A percentile compares a stretch with the other conserved stretches of the same genome.
Evolutionary conservation across 495 filamentous ascomycete species (phyloP).

Genomic region (Penicillium odoratum): DNA sequence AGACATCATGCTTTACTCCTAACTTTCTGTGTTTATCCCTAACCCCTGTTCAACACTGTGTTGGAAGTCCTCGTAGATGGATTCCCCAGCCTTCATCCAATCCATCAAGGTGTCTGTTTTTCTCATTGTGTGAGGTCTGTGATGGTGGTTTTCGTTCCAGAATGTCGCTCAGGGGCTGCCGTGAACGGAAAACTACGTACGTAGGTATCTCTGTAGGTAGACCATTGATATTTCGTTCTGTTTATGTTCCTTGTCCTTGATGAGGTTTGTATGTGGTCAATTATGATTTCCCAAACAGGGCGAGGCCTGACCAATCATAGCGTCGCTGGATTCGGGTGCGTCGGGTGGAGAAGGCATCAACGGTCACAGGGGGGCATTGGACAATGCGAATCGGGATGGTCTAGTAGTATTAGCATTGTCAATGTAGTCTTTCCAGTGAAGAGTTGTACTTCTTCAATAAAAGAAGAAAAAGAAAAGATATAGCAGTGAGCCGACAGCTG

Average conservation of each 20-base stretch:
- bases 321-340: slow-evolving; percentile 8
- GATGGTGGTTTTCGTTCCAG: no score
- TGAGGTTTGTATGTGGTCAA: not conserved
- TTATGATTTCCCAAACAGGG: not conserved
- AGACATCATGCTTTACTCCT: no score
- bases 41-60: no score
- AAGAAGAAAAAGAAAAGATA: not conserved
- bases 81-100: no score
- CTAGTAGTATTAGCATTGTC: not conserved
- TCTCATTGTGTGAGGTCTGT: no score
- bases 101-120: no score
- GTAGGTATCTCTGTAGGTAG: no score
- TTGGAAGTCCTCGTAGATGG: no score
- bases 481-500: slow-evolving; percentile 3
- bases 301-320: slow-evolving; percentile 8
- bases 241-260: not conserved
- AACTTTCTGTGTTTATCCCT: no score
- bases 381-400: not conserved
- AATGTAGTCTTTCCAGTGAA: not conserved
- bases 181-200: no score
- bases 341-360: slow-evolving; percentile 2
- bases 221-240: not conserved
- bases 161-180: no score
- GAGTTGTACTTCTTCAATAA: not conserved
- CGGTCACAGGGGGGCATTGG: not conserved